Conservation (phyloP, 2,329 filamentous ascomycete genomes). For the Atkinsonella hypoxylon region DNA sequence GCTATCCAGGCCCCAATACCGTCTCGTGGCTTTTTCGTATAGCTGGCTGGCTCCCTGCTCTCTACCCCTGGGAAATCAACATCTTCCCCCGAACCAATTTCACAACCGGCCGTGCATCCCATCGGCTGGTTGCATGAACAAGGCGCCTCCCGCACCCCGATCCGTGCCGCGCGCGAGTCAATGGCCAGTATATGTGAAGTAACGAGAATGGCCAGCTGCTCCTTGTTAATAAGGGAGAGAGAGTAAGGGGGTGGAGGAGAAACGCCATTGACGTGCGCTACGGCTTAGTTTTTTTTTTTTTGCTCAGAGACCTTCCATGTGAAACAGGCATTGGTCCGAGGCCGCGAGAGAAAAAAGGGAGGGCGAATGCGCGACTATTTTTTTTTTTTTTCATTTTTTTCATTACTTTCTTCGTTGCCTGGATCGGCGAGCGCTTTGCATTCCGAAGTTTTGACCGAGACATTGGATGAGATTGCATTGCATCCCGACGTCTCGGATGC, state of each 20-base stretch:
- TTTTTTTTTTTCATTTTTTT: neutral
- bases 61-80: neutral
- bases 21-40: neutral
- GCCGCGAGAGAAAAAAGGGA: neutral
- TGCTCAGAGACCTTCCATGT: neutral
- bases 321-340: neutral
- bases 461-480: neutral
- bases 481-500: neutral
- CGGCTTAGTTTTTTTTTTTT: neutral
- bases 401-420: neutral
- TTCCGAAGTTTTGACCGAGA: neutral
- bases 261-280: neutral
- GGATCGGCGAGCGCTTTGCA: neutral
- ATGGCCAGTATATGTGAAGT: neutral
- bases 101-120: neutral
- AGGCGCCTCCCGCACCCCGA: constrained; percentile 7
- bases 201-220: neutral
- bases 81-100: constrained; percentile 5
- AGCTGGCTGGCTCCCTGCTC: neutral
- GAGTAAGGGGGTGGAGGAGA: neutral
- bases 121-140: constrained; percentile 2
- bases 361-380: neutral
- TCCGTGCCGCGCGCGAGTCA: constrained; percentile 7
- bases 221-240: neutral
- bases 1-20: too few species aligned